These are phyloP conservation scores for Aspergillus panamensis DNA, from an alignment of 495 filamentous ascomycete genomes.

Conservation along the genomic window DNA sequence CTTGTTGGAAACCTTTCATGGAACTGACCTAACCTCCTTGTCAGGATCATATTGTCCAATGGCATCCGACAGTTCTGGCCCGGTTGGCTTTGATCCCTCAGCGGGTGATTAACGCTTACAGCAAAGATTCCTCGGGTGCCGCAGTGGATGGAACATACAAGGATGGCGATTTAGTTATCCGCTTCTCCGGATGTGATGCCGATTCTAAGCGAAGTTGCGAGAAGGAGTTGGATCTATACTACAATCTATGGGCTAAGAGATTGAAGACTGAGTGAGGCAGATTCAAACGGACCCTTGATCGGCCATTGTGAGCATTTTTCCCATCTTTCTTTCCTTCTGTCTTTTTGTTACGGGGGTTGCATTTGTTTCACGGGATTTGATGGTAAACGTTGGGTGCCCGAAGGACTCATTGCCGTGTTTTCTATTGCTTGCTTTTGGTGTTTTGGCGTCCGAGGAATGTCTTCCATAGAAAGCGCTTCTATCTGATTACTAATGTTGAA, in stretches of 20 bases:
- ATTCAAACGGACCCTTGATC: not conserved
- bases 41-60: constrained; percentile 89
- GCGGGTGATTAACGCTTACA: constrained; percentile 74
- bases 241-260: constrained; percentile 44
- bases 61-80: constrained; percentile 96
- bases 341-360: not conserved
- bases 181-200: constrained; percentile 67
- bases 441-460: constrained; percentile 3
- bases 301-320: not conserved
- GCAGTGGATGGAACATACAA: constrained; percentile 45
- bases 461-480: constrained; percentile 2
- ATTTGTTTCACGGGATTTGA: not conserved
- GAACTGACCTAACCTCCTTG: not conserved
- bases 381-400: not conserved
- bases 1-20: not conserved
- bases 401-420: too few relatives aligned
- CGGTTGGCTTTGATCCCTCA: constrained; percentile 85
- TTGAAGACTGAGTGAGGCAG: constrained; percentile 20
- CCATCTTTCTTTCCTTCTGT: not conserved
- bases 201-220: constrained; percentile 60
- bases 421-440: too few relatives aligned
- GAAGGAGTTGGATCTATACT: constrained; percentile 59
- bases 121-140: constrained; percentile 43
- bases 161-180: constrained; percentile 86
- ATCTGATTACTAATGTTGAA: not conserved